Conservation (phyloP, 768 basidiomycete species). For the Strobilomyces dryophilus region DNA sequence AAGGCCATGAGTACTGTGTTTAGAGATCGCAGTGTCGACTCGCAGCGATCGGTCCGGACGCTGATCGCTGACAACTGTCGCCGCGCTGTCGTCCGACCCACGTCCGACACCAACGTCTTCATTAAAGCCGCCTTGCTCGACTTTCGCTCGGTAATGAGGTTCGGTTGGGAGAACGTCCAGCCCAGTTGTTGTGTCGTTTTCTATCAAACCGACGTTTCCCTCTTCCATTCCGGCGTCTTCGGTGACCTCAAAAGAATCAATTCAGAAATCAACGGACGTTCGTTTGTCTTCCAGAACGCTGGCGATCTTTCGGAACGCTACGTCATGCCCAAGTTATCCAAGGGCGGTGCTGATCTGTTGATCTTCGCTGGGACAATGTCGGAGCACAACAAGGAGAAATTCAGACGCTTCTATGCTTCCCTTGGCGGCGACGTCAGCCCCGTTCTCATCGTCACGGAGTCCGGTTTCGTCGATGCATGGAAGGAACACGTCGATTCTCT, state of each 20-base stretch:
- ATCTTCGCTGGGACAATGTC: slow-evolving; percentile 18
- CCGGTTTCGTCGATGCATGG: slow-evolving; percentile 8
- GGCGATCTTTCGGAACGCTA: slow-evolving; percentile 14
- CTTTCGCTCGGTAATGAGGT: slow-evolving; percentile 25
- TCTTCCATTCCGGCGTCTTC: slow-evolving; percentile 14
- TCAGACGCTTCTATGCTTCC: slow-evolving; percentile 12
- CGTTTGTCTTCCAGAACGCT: slow-evolving; percentile 21
- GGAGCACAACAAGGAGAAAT: slow-evolving; percentile 4
- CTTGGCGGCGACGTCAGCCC: slow-evolving; percentile 25
- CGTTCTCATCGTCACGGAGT: slow-evolving; percentile 19
- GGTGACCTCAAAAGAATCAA: slow-evolving; percentile 15
- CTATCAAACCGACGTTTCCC: slow-evolving; percentile 10
- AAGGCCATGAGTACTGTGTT: slow-evolving; percentile 15
- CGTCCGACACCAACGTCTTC: slow-evolving; percentile 16
- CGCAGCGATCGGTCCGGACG: slow-evolving; percentile 18
- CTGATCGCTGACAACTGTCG: slow-evolving; percentile 22
- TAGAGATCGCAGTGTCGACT: slow-evolving; percentile 15
- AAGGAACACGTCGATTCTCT: neutral
- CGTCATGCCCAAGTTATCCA: slow-evolving; percentile 14
- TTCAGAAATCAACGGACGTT: slow-evolving; percentile 21
- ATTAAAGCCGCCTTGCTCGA: slow-evolving; percentile 26
- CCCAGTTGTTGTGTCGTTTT: slow-evolving; percentile 17
- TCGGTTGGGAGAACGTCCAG: slow-evolving; percentile 23
- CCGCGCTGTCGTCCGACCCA: slow-evolving; percentile 12
- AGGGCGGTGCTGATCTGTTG: slow-evolving; percentile 23